A percentile compares a stretch with the other conserved stretches of the same genome.
These are phyloP conservation scores for Linum usitatissimum DNA, from an alignment of 345 rosid genomes.

Conservation along the genomic window DNA sequence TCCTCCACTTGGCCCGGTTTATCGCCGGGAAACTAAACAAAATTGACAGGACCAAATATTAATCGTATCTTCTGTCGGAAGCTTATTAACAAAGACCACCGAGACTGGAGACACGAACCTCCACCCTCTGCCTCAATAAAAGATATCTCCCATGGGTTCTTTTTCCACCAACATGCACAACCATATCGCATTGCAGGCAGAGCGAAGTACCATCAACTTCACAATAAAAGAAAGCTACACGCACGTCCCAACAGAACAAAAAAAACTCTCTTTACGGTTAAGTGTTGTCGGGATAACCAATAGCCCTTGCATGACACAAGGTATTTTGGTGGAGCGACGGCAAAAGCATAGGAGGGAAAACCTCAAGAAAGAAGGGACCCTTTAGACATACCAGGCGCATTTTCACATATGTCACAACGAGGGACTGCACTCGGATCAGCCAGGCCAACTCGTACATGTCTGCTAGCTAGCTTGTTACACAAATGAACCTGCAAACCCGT, in stretches of 20 bases:
- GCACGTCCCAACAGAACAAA: conserved; percentile 16
- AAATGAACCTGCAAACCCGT: conserved; percentile 48
- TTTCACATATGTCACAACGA: conserved; percentile 76
- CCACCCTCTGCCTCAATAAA: conserved; percentile 60
- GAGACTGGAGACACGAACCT: conserved; percentile 30
- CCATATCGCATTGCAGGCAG: conserved; percentile 77
- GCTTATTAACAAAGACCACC: not conserved
- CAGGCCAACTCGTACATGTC: conserved; percentile 71
- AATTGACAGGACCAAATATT: conserved; percentile 6
- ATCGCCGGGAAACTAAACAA: conserved; percentile 65
- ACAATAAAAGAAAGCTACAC: conserved; percentile 79
- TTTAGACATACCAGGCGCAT: conserved; percentile 53
- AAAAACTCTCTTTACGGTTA: conserved; percentile 13
- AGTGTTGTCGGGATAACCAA: not conserved
- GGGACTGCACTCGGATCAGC: conserved; percentile 67
- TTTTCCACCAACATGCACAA: conserved; percentile 78
- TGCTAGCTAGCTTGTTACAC: conserved; percentile 79
- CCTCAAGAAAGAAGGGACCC: not conserved
- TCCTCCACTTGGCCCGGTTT: conserved; percentile 37
- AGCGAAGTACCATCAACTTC: conserved; percentile 77
- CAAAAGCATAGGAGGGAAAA: not conserved
- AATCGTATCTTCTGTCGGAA: not conserved
- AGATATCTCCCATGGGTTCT: conserved; percentile 62
- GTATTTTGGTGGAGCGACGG: not conserved
- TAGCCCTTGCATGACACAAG: too few species aligned